Conservation (phyloP, 1,284 basidiomycete genomes). For the Moniliella sp. region DNA sequence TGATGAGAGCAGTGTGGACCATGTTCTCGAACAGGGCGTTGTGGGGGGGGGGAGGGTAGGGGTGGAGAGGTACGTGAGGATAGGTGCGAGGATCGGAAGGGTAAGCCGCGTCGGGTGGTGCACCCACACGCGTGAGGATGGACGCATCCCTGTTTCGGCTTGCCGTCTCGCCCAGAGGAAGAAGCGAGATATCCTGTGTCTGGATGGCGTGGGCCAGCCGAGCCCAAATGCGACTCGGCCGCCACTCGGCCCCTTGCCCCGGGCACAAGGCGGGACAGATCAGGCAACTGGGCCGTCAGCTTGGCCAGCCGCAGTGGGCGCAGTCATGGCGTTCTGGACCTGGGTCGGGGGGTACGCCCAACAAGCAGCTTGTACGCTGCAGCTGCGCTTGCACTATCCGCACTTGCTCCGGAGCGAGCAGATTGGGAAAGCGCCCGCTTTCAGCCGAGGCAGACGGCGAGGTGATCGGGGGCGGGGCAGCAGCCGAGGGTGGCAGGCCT, state of each 20-base stretch:
- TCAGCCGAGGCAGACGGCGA: too few relatives aligned
- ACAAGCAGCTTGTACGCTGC: constrained; percentile 61
- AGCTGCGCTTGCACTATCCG: constrained; percentile 67
- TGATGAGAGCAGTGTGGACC: constrained; percentile 58
- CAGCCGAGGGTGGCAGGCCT: too few relatives aligned
- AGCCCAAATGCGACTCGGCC: constrained; percentile 1
- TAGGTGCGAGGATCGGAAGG: constrained; percentile 85
- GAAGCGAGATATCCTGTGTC: neutral
- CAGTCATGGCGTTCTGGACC: constrained; percentile 51
- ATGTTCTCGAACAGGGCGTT: constrained; percentile 46
- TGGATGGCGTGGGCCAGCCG: neutral
- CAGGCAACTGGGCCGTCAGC: constrained; percentile 36
- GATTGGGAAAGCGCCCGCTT: too few relatives aligned
- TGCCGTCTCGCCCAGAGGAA: neutral
- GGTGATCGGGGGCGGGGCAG: too few relatives aligned
- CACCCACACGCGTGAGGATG: neutral
- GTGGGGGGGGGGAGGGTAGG: constrained; percentile 15
- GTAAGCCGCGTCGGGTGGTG: constrained; percentile 49
- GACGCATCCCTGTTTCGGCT: neutral
- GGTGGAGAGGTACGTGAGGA: constrained; percentile 45
- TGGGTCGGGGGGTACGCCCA: constrained; percentile 54
- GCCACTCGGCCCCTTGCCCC: constrained; percentile 53
- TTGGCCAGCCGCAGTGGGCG: constrained; percentile 6
- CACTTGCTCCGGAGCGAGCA: constrained; percentile 62
- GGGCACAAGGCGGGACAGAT: constrained; percentile 37